Percentiles rank a stretch among this genome's conserved stretches.
These are phyloP conservation scores for Ophiostoma sp. DNA, from an alignment of 2,329 filamentous ascomycete genomes.

Conservation along the genomic window DNA sequence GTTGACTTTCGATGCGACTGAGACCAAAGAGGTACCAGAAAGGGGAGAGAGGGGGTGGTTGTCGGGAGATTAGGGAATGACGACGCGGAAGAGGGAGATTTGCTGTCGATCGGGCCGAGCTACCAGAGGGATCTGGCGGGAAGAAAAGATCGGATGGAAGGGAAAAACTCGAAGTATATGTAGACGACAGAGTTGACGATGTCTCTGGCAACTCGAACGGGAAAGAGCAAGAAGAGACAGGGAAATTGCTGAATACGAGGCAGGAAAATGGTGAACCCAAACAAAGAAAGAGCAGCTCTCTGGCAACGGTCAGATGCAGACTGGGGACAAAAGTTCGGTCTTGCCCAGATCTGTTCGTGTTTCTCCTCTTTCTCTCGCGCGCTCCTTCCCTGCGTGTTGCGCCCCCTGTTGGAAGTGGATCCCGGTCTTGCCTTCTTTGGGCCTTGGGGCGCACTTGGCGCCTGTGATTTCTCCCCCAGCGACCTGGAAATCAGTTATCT, in stretches of 20 bases:
- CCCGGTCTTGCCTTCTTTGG: constrained; percentile 17
- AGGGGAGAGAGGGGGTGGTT: not conserved
- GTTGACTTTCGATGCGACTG: constrained; percentile 4
- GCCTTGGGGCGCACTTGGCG: not conserved
- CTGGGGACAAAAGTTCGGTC: not conserved
- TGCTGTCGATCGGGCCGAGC: constrained; percentile 7
- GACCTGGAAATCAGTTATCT: not conserved
- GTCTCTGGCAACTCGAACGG: not conserved
- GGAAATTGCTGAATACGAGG: not conserved
- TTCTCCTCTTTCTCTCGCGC: not conserved
- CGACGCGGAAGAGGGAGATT: constrained; percentile 15
- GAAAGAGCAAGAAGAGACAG: not conserved
- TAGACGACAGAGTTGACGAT: not conserved
- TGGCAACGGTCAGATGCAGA: not conserved
- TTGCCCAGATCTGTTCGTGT: not conserved
- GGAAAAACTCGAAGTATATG: not conserved
- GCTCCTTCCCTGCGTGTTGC: not conserved
- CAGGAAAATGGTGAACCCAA: not conserved
- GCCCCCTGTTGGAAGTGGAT: constrained; percentile 19
- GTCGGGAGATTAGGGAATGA: constrained; percentile 6
- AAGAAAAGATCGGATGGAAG: not conserved
- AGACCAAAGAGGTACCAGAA: not conserved
- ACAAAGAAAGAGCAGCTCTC: constrained; percentile 14
- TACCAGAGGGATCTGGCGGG: not conserved
- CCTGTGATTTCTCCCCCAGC: not conserved